Evolutionary conservation across 257 asterid genomes (phyloP), one percentile per base, ranked within the genome.

Genomic region (Gentiana macrophylla): DNA sequence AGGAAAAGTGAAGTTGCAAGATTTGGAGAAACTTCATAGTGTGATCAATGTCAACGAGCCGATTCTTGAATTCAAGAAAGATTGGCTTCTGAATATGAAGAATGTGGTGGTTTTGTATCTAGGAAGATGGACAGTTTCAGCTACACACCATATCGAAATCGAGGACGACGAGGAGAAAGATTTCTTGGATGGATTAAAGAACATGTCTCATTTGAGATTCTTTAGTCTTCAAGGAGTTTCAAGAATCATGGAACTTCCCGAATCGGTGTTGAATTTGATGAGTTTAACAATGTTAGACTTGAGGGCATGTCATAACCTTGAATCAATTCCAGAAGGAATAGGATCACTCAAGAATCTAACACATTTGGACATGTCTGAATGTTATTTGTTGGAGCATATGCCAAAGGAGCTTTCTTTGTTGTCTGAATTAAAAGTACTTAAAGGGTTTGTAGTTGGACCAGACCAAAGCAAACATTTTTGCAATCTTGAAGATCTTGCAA

Each of bases 141-240:
- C 71, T 7, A 66, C 63, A 3, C 57, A 66, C 48, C 83, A 76
- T 66, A 68, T 71, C 3, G 86, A 79, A 59, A 72, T 79, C 6
- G 82, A 79, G 59, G 74, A 72, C 12, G 35, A 68, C 3, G 33
- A 56, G 63, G 74, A 72, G 37, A 37, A 70, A 1, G 33, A 56
- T 45, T 68, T 76, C 65, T 60, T 79, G 54, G 62, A 72, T 7
- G 68, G 58, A 3, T 38, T 74, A 47, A 43, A 15, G n/a, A 37
- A 9, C 5, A 51, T 68, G 73, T 58, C 49, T 0, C 65, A 49
- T 52, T 33, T 79, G 32, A 79, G 67, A 63, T 56, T 68, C 34
- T 52, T 76, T 1, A 79, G 83, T 69, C 79, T 79, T 48, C 82
- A 74, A 50, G 86, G 86, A 8, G 68, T 79, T 34, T 77, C 86